Conservation (phyloP, 2,329 filamentous ascomycete species). For the Helotiales sp. region DNA sequence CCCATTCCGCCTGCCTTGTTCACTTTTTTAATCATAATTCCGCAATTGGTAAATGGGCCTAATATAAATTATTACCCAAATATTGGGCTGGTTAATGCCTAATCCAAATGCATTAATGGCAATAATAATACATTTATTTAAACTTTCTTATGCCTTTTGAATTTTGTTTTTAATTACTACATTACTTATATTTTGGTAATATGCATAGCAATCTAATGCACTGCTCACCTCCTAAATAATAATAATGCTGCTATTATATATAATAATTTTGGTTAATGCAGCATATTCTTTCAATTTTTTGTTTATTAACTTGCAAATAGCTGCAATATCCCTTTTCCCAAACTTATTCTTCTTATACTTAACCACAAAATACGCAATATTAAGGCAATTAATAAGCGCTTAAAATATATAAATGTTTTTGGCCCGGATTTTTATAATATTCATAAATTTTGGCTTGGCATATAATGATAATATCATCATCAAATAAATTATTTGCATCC, state of each 20-base stretch:
- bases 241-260: conserved; percentile 9
- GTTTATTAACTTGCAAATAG: background rate
- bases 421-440: background rate
- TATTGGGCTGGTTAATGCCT: background rate
- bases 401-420: conserved; percentile 1
- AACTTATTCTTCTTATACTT: background rate
- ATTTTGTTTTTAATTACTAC: too few species aligned
- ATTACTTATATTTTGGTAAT: conserved; percentile 4
- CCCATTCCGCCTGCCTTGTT: background rate
- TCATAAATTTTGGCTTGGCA: conserved; percentile 5
- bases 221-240: background rate
- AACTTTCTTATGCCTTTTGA: background rate
- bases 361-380: background rate
- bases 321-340: background rate
- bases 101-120: conserved; percentile 3
- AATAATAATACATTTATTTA: background rate
- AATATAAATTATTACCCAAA: conserved; percentile 1
- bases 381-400: background rate
- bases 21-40: background rate
- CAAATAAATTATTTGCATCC: too few species aligned
- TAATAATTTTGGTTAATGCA: background rate
- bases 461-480: background rate
- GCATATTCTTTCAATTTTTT: background rate
- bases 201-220: conserved; percentile 3
- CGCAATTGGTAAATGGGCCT: conserved; percentile 5